phyloP scores from a whole-genome alignment of 2,329 filamentous ascomycete species.

The Blastomyces silverae region DNA sequence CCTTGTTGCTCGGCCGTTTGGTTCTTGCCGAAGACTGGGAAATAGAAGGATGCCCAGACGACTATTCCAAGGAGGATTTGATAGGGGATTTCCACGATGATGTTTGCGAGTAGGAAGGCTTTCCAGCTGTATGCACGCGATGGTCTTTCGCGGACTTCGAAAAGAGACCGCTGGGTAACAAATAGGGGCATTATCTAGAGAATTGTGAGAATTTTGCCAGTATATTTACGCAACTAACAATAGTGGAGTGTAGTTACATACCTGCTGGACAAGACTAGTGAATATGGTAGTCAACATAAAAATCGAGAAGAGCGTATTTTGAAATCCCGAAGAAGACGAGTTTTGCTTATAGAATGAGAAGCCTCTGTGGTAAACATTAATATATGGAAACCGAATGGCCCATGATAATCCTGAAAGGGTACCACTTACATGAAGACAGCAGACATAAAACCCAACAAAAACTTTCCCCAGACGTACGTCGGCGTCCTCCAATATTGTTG shows the following conservation, averaged over 20 bases:
- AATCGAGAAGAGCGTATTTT: constrained; percentile 80
- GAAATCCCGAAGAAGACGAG: constrained; percentile 67
- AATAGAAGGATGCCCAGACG: constrained; percentile 79
- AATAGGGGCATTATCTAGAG: constrained; percentile 65
- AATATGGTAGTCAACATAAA: constrained; percentile 64
- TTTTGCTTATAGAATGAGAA: constrained; percentile 70
- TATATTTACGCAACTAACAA: constrained; percentile 24
- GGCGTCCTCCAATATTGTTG: constrained; percentile 87
- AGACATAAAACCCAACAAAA: constrained; percentile 53
- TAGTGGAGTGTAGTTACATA: constrained; percentile 57
- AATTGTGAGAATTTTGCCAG: constrained; percentile 8
- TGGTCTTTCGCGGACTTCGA: constrained; percentile 77
- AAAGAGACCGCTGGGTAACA: constrained; percentile 70
- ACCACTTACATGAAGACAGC: constrained; percentile 60
- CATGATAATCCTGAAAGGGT: neutral
- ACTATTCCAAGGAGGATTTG: constrained; percentile 66
- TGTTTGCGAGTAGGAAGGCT: constrained; percentile 75
- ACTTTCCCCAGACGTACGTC: constrained; percentile 76
- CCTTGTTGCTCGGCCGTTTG: constrained; percentile 62
- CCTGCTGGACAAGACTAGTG: constrained; percentile 49
- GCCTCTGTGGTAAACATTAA: constrained; percentile 60
- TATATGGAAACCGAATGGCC: constrained; percentile 42
- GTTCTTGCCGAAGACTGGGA: constrained; percentile 60
- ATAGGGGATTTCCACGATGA: constrained; percentile 80
- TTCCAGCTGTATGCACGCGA: constrained; percentile 81